phyloP scores from a whole-genome alignment of 805 yeast genomes.

The Metschnikowia cerradonensis region DNA sequence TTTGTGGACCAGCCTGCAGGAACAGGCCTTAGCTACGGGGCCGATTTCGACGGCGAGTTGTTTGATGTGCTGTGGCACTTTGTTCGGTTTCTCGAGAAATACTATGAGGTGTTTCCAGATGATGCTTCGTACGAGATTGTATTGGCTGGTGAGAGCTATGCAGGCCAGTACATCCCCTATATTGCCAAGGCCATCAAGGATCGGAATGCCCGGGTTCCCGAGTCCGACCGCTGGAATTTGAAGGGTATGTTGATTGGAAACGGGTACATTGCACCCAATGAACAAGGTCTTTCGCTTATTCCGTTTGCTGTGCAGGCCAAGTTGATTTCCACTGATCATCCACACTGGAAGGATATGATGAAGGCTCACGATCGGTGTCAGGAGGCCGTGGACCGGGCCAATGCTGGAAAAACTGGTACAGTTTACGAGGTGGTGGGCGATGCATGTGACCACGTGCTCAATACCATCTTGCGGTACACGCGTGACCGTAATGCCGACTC shows the following conservation, averaged over 20 bases:
- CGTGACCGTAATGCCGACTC: conserved; percentile 22
- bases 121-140: conserved; percentile 60
- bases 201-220: conserved; percentile 31
- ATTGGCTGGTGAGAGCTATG: conserved; percentile 93
- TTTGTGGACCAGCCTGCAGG: conserved; percentile 95
- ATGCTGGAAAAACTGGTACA: conserved; percentile 17
- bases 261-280: conserved; percentile 90
- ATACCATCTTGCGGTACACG: conserved; percentile 32
- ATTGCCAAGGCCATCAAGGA: conserved; percentile 61
- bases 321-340: conserved; percentile 42
- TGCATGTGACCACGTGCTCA: conserved; percentile 48
- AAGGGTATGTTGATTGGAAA: conserved; percentile 79
- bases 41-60: conserved; percentile 51
- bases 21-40: conserved; percentile 78
- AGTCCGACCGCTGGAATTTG: conserved; percentile 35
- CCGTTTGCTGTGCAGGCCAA: conserved; percentile 65
- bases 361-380: conserved; percentile 59
- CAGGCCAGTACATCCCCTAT: conserved; percentile 94
- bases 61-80: conserved; percentile 59
- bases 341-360: conserved; percentile 39
- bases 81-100: conserved; percentile 59
- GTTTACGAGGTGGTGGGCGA: conserved; percentile 7
- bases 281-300: conserved; percentile 75
- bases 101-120: conserved; percentile 69
- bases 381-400: conserved; percentile 34